A percentile compares a stretch with the other conserved stretches of the same genome.
Evolutionary conservation across 345 rosid species (phyloP).

Genomic region (Citrus australasica): DNA sequence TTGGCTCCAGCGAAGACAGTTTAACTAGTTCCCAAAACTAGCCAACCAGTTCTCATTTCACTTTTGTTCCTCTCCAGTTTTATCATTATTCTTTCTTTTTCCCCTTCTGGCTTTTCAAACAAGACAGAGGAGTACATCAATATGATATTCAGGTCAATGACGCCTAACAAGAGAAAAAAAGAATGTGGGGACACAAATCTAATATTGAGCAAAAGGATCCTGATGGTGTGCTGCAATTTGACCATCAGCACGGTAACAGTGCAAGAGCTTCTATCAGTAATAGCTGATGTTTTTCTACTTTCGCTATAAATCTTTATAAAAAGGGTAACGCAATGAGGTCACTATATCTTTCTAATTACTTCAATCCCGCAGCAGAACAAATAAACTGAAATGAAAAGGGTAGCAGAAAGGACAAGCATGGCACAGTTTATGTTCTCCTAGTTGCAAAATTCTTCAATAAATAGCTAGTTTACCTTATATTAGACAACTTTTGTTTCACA

Average conservation of each 20-base stretch:
- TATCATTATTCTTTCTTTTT: background rate
- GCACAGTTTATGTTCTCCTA: background rate
- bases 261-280: background rate
- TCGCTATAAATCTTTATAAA: background rate
- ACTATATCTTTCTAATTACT: background rate
- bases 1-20: background rate
- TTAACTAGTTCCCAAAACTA: background rate
- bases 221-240: background rate
- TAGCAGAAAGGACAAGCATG: background rate
- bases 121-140: background rate
- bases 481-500: background rate
- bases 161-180: background rate
- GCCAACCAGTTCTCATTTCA: background rate
- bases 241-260: background rate
- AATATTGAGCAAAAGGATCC: background rate
- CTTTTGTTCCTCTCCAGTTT: background rate
- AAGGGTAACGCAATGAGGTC: background rate
- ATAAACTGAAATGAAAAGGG: too few species aligned
- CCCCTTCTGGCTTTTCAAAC: background rate
- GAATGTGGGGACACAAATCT: background rate
- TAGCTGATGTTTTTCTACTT: background rate
- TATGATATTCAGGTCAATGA: background rate
- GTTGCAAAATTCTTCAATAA: background rate
- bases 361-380: background rate
- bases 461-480: background rate